Conservation (phyloP, 371 early-diverging fungal species). For the Synchytrium microbalum region DNA sequence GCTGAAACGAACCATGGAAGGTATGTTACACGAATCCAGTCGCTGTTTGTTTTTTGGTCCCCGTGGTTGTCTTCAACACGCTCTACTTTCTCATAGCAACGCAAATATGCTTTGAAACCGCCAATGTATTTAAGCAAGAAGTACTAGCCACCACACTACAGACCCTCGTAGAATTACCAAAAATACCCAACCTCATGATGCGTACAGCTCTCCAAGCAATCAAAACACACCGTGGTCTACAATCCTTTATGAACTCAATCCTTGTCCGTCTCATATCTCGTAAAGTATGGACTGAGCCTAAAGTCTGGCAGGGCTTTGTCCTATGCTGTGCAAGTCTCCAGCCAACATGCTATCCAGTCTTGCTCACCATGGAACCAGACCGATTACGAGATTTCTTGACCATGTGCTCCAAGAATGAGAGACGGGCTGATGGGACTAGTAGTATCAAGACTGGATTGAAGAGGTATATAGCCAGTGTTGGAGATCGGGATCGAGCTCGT, state of each 20-base stretch:
- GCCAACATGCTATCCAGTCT: background rate
- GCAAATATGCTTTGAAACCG: conserved; percentile 58
- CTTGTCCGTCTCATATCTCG: conserved; percentile 52
- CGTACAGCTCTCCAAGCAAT: conserved; percentile 66
- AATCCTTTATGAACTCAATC: conserved; percentile 48
- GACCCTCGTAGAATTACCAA: conserved; percentile 54
- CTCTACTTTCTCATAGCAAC: conserved; percentile 36
- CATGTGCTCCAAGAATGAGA: background rate
- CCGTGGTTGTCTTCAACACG: background rate
- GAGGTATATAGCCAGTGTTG: background rate
- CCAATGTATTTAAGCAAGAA: conserved; percentile 58
- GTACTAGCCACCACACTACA: conserved; percentile 55
- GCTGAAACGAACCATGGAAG: conserved; percentile 45
- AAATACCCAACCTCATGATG: conserved; percentile 64
- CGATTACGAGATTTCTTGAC: background rate
- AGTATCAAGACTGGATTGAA: background rate
- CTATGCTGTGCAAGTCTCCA: conserved; percentile 40
- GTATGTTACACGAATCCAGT: conserved; percentile 19
- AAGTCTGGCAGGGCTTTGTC: conserved; percentile 76
- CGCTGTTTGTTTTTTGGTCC: background rate
- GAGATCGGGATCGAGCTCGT: background rate
- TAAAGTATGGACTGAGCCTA: conserved; percentile 59
- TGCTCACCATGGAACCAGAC: background rate
- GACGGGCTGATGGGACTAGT: background rate
- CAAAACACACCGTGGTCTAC: conserved; percentile 49